phyloP scores from a whole-genome alignment of 352 stramenopile species.

The Paralagenidium karlingii region DNA sequence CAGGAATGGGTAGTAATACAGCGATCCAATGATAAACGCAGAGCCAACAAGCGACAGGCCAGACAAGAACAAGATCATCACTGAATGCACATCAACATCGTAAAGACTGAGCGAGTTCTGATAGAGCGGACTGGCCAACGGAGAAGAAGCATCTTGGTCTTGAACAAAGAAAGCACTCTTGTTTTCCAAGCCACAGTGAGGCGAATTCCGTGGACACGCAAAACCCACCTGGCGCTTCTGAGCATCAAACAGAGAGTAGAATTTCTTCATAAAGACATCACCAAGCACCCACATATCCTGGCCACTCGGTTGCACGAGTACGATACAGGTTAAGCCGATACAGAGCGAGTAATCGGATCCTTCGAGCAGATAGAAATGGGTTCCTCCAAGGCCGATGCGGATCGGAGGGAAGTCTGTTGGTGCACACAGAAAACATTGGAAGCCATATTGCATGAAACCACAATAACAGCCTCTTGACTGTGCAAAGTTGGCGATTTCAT shows the following conservation, averaged over 20 bases:
- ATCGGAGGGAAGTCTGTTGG: slow-evolving; percentile 48
- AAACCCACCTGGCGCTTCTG: slow-evolving; percentile 78
- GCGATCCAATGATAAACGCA: slow-evolving; percentile 48
- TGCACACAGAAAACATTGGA: slow-evolving; percentile 70
- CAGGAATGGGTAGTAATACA: slow-evolving; percentile 49
- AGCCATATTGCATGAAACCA: slow-evolving; percentile 65
- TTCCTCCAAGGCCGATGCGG: slow-evolving; percentile 39
- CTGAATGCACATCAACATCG: slow-evolving; percentile 58
- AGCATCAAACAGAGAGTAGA: slow-evolving; percentile 90
- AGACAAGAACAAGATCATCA: slow-evolving; percentile 60
- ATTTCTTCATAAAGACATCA: slow-evolving; percentile 94
- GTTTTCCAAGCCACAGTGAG: slow-evolving; percentile 30
- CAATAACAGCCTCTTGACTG: slow-evolving; percentile 62
- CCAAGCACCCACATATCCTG: slow-evolving; percentile 95
- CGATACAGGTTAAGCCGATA: slow-evolving; percentile 61
- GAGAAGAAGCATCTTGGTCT: not conserved
- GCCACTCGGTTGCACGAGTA: slow-evolving; percentile 59
- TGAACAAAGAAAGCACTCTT: slow-evolving; percentile 7
- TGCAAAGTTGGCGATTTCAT: slow-evolving; percentile 44
- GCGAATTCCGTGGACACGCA: slow-evolving; percentile 36
- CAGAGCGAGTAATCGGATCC: slow-evolving; percentile 66
- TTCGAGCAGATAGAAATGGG: slow-evolving; percentile 55
- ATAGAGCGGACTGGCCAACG: slow-evolving; percentile 24
- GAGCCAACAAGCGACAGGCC: slow-evolving; percentile 54
- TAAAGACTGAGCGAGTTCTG: slow-evolving; percentile 45